A percentile compares a stretch with the other conserved stretches of the same genome.
These are phyloP conservation scores for Ophiostoma perfectum DNA, from an alignment of 2,329 filamentous ascomycete genomes.

Conservation along the genomic window DNA sequence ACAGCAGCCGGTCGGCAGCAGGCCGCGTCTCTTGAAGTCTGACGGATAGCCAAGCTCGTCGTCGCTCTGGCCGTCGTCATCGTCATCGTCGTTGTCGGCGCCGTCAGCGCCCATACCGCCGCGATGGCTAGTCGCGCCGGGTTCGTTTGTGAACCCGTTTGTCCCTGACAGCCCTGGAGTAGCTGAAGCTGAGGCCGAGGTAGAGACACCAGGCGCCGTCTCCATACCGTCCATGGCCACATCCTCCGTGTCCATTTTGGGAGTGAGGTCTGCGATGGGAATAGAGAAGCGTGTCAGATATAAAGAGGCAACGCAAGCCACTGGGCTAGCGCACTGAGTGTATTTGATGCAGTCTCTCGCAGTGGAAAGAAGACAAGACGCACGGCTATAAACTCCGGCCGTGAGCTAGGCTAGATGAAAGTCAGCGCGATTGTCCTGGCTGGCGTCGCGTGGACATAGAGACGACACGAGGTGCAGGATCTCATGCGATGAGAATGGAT, in stretches of 20 bases:
- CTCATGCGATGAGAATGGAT: no score
- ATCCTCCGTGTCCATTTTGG: slow-evolving; percentile 25
- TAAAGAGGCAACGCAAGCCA: not conserved
- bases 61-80: slow-evolving; percentile 29
- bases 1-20: slow-evolving; percentile 68
- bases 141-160: slow-evolving; percentile 7
- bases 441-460: no score
- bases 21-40: slow-evolving; percentile 40
- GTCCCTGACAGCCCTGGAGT: not conserved
- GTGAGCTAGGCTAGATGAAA: no score
- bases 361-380: no score
- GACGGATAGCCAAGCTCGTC: slow-evolving; percentile 30
- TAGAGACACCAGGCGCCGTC: not conserved
- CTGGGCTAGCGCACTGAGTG: not conserved
- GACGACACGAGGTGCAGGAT: no score
- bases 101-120: slow-evolving; percentile 38
- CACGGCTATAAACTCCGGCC: no score
- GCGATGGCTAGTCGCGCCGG: not conserved
- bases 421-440: no score
- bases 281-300: not conserved
- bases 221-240: slow-evolving; percentile 28
- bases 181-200: slow-evolving; percentile 1
- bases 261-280: not conserved
- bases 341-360: no score
- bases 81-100: slow-evolving; percentile 32